Evolutionary conservation across 2,329 filamentous ascomycete genomes (phyloP).

Genomic region (Cryphonectria naterciae): DNA sequence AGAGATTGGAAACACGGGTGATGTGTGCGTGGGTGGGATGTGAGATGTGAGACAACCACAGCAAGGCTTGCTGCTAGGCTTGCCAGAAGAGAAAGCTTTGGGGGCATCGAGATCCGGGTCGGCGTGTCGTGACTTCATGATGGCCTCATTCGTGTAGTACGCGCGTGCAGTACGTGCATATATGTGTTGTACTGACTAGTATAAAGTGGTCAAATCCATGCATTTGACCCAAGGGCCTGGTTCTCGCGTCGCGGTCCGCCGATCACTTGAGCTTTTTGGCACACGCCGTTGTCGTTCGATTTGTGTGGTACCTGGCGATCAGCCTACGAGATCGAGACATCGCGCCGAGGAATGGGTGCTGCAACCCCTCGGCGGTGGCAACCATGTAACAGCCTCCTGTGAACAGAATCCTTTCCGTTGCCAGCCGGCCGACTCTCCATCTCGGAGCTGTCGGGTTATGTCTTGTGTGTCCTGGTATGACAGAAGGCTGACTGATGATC

Average conservation of each 20-base stretch:
- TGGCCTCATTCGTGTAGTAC: slow-evolving; percentile 14
- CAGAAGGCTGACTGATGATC: not conserved
- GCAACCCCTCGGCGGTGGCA: not conserved
- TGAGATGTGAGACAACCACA: not conserved
- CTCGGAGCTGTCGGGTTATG: not conserved
- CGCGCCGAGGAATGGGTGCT: not conserved
- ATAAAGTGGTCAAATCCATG: not conserved
- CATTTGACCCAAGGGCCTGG: not conserved
- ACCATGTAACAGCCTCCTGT: not conserved
- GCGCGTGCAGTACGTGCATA: not conserved
- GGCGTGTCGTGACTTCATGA: slow-evolving; percentile 3
- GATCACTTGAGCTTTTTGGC: not conserved
- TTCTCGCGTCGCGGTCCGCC: not conserved
- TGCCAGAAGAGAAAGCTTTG: not conserved
- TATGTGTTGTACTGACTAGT: not conserved
- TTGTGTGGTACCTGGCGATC: not conserved
- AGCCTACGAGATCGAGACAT: not conserved
- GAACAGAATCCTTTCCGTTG: not conserved
- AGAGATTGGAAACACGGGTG: not conserved
- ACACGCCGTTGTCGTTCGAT: not conserved
- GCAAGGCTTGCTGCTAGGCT: not conserved
- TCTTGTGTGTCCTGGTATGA: not conserved
- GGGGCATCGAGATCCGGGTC: not conserved
- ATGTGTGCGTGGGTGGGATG: not conserved
- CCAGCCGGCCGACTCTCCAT: not conserved